phyloP scores from a whole-genome alignment of 1,139 yeast genomes.

The Kazachstania sp. region DNA sequence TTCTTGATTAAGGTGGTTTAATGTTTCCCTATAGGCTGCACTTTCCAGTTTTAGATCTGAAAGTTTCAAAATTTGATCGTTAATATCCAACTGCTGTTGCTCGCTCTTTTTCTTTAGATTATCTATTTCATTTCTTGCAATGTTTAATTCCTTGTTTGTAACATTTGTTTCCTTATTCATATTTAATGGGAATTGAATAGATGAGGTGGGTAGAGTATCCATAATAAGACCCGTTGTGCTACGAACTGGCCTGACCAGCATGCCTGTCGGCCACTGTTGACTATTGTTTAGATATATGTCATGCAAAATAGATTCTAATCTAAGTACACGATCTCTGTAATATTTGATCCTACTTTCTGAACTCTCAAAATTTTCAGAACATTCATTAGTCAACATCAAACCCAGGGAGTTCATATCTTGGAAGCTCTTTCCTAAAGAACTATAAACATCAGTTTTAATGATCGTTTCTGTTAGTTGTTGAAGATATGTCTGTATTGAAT shows the following conservation, averaged over 20 bases:
- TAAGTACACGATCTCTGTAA: constrained; percentile 50
- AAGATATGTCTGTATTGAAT: not conserved
- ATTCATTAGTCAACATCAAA: not conserved
- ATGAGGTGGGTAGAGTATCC: not conserved
- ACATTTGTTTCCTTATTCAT: not conserved
- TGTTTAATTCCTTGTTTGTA: not conserved
- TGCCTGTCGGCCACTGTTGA: constrained; percentile 46
- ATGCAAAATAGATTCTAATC: constrained; percentile 57
- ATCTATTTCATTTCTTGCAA: not conserved
- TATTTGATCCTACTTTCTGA: not conserved
- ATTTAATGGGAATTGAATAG: not conserved
- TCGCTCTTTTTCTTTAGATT: constrained; percentile 4
- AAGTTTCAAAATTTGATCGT: not conserved
- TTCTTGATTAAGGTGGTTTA: constrained; percentile 21
- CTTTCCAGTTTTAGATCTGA: constrained; percentile 20
- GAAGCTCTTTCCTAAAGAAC: not conserved
- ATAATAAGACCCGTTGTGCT: not conserved
- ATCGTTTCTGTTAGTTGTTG: not conserved
- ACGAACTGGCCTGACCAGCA: constrained; percentile 16
- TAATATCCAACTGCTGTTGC: not conserved
- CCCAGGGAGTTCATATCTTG: not conserved
- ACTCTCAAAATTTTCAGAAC: not conserved
- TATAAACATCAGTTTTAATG: not conserved
- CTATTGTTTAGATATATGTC: constrained; percentile 55
- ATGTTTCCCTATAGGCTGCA: constrained; percentile 26